Evolutionary conservation across 2,329 filamentous ascomycete genomes (phyloP).

Genomic region (Botrytis medusae): DNA sequence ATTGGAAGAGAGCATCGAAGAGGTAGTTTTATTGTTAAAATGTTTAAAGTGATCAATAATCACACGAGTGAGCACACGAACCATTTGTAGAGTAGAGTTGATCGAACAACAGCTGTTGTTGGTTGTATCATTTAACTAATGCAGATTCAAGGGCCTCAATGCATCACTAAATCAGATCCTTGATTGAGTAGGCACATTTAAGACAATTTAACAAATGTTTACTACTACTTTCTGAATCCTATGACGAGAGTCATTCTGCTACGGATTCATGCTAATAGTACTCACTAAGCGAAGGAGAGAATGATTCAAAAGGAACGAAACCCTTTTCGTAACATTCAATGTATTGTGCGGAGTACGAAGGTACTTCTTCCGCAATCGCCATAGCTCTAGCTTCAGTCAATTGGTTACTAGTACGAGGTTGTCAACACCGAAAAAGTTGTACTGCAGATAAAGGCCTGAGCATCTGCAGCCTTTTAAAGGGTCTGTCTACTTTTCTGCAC

Average conservation of each 20-base stretch:
- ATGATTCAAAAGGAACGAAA: background rate
- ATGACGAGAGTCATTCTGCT: background rate
- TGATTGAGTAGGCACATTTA: background rate
- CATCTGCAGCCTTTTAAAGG: constrained; percentile 16
- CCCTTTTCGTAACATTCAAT: background rate
- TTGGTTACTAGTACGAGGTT: constrained; percentile 2
- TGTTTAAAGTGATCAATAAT: background rate
- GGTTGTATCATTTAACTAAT: background rate
- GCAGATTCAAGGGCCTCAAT: constrained; percentile 8
- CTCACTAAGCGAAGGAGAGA: background rate
- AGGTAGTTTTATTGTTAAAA: background rate
- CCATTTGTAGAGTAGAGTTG: background rate
- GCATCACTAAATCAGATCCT: constrained; percentile 2
- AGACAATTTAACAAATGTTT: constrained; percentile 6
- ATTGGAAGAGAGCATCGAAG: background rate
- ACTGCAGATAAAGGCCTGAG: constrained; percentile 11
- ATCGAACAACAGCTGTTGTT: background rate
- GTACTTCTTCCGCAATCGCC: background rate
- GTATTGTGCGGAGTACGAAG: background rate
- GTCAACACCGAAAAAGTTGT: constrained; percentile 8
- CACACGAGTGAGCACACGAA: background rate
- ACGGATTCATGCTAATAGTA: background rate
- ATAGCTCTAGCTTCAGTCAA: background rate
- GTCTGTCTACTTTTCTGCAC: background rate
- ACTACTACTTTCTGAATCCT: background rate